phyloP scores from a whole-genome alignment of 257 asterid species.

The Misopates orontium region DNA sequence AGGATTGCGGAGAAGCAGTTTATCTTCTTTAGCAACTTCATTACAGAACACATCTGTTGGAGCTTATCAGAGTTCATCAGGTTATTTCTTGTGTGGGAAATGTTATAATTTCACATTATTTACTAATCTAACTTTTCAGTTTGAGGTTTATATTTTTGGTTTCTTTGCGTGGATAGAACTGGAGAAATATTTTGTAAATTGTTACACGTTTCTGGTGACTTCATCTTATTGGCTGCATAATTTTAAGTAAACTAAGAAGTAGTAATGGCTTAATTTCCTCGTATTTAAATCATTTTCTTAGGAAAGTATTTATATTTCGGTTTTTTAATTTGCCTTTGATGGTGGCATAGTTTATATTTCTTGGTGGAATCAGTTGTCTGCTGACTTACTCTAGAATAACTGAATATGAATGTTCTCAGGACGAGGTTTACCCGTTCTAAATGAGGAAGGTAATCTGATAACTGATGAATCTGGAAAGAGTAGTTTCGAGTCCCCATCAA shows the following conservation, averaged over 20 bases:
- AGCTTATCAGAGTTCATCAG: constrained; percentile 69
- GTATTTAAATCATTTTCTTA: neutral
- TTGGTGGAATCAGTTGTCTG: constrained; percentile 5
- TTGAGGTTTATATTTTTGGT: neutral
- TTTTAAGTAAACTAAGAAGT: neutral
- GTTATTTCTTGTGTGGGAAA: constrained; percentile 36
- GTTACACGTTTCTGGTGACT: no score
- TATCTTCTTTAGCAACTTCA: constrained; percentile 77
- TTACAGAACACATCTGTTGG: constrained; percentile 75
- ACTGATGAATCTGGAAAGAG: constrained; percentile 65
- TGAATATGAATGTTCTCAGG: constrained; percentile 42
- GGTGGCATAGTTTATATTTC: constrained; percentile 7
- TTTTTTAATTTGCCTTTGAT: constrained; percentile 11
- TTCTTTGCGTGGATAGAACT: constrained; percentile 10
- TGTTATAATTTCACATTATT: neutral
- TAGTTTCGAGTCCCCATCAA: constrained; percentile 55
- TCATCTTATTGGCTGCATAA: neutral
- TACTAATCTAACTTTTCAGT: neutral
- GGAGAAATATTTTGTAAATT: constrained; percentile 1
- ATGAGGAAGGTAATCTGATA: constrained; percentile 82
- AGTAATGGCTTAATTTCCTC: neutral
- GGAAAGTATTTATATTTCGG: neutral
- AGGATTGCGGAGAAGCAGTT: constrained; percentile 81
- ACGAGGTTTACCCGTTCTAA: constrained; percentile 77
- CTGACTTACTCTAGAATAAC: constrained; percentile 11